Percentiles rank a stretch among this genome's conserved stretches.
Conservation (phyloP, 805 yeast genomes). For the Debaryomyces tyrocola region DNA sequence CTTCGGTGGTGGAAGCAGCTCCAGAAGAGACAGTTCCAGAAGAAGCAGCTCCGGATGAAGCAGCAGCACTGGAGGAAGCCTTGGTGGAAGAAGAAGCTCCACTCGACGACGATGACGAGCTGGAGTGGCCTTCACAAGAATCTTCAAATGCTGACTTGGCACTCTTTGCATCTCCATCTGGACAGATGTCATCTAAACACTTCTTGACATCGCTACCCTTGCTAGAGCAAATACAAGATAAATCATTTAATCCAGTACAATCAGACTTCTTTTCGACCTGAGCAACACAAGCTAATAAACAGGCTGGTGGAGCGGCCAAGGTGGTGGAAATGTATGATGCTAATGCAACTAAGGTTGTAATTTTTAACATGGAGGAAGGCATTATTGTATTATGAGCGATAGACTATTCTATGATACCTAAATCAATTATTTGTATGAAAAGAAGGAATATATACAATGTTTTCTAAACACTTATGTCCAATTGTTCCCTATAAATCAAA, state of each 20-base stretch:
- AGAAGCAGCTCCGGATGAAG: constrained; percentile 17
- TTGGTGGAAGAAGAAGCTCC: constrained; percentile 31
- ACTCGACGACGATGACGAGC: constrained; percentile 21
- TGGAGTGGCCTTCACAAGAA: constrained; percentile 50
- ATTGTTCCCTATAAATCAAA: neutral
- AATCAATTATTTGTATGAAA: neutral
- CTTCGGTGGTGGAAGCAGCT: constrained; percentile 12
- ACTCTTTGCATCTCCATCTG: constrained; percentile 53
- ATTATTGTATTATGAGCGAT: constrained; percentile 6
- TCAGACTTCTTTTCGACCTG: constrained; percentile 57
- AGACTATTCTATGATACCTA: constrained; percentile 3
- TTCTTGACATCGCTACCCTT: constrained; percentile 52
- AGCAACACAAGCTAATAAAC: constrained; percentile 85
- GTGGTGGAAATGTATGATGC: constrained; percentile 45
- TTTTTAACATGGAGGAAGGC: constrained; percentile 14
- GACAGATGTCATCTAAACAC: constrained; percentile 72
- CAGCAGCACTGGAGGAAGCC: constrained; percentile 27
- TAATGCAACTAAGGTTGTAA: constrained; percentile 29
- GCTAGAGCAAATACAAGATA: constrained; percentile 66
- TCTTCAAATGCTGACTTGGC: constrained; percentile 62
- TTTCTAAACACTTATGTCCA: neutral
- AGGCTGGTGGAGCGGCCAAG: constrained; percentile 85
- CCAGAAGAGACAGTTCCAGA: constrained; percentile 18
- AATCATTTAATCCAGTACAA: constrained; percentile 62
- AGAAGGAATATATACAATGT: neutral